Evolutionary conservation across 371 early-diverging fungal species (phyloP), one percentile per base, ranked within the genome.

Genomic region (Rhizopus arrhizus): DNA sequence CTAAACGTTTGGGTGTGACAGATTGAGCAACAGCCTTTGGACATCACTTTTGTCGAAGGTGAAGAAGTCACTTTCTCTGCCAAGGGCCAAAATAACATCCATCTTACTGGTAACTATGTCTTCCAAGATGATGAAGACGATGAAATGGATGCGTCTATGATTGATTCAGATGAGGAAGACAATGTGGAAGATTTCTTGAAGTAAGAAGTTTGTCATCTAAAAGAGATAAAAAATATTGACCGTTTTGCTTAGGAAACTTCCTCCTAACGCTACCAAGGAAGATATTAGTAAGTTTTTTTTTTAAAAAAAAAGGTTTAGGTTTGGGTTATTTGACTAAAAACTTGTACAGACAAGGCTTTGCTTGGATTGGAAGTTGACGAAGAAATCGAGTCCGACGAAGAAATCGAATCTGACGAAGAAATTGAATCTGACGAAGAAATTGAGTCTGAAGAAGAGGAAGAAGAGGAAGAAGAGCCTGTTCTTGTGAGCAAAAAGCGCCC

Each of bases 31-130:
- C 89, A 90, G 73, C 58, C 68, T 8, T 76, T 93, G 59, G 90
- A 93, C 62, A 59, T 92, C 15, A 74, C 73, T 41, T 87, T 92
- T 72, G 77, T 82, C 46, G 93, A 86, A 68, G 95, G 93, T 61
- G 89, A 91, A 75, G 85, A 86, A 60, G 82, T 94, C 56, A 87
- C 91, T 7, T 89, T 94, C 70, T 80, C 81, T 51, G 72, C 75
- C 50, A 64, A 65, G 16, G 93, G 91, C 50, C 64, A 78, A 32
- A 75, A 76, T 69, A 49, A 79, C 38, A 64, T 93, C 22, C 84
- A 92, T 66, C 67, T 93, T 65, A 85, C 88, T 50, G 94, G 93
- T 53, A 89, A 91, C 84, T 86, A 89, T 73, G 65, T 90, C 38
- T 77, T 52, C 28, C 43, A 28, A 11, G 77, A 72, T 7, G 81